phyloP scores from a whole-genome alignment of 2,329 filamentous ascomycete genomes.

The Sarocladium strictum region DNA sequence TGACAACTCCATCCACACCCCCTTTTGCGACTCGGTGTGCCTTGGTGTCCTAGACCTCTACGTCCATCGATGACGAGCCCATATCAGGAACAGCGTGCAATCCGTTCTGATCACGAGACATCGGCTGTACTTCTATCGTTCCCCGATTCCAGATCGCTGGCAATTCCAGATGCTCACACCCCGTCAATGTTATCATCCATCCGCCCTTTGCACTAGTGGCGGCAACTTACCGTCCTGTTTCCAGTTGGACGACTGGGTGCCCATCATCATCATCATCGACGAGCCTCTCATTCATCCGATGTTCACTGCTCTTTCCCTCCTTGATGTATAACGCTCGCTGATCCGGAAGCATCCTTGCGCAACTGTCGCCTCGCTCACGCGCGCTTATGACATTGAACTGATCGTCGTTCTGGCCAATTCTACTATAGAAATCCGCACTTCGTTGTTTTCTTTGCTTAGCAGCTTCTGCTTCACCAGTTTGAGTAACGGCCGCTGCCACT shows the following conservation, averaged over 20 bases:
- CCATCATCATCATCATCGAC: slow-evolving; percentile 4
- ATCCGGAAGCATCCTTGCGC: slow-evolving; percentile 3
- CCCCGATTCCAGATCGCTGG: slow-evolving; percentile 7
- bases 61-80: slow-evolving; percentile 2
- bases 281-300: neutral
- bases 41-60: neutral
- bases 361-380: neutral
- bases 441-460: neutral
- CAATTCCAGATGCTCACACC: slow-evolving; percentile 5
- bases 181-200: slow-evolving; percentile 5
- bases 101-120: neutral
- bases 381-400: neutral
- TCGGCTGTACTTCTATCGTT: neutral
- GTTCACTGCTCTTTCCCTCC: neutral
- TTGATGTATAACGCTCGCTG: neutral
- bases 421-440: too few species aligned
- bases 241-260: neutral
- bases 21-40: neutral
- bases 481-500: neutral
- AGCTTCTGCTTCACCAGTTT: neutral
- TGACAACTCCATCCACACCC: neutral
- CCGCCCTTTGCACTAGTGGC: slow-evolving; percentile 3
- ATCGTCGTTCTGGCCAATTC: neutral
- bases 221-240: slow-evolving; percentile 6
- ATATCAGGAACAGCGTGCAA: neutral